Evolutionary conservation across 306 rosid genomes (phyloP).

Genomic region (Cucurbita moschata): DNA sequence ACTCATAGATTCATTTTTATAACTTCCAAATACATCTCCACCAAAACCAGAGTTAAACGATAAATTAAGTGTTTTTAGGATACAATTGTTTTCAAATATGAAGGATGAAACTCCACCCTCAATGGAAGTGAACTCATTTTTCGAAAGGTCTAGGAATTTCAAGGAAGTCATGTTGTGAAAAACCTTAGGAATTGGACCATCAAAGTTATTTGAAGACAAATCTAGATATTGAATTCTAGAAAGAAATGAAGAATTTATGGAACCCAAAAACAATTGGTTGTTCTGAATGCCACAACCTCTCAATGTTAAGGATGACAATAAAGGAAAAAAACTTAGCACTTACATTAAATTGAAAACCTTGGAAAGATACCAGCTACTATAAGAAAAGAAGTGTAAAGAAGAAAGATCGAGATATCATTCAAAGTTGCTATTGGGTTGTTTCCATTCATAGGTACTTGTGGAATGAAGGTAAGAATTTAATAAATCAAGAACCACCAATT

Average conservation of each 20-base stretch:
- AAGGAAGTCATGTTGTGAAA: neutral
- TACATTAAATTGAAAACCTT: conserved; percentile 2
- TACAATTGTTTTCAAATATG: neutral
- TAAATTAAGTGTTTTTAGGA: no score
- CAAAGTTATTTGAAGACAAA: no score
- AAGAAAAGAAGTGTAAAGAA: conserved; percentile 2
- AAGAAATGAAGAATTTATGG: neutral
- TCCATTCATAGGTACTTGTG: no score
- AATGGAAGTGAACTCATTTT: neutral
- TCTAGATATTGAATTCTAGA: neutral
- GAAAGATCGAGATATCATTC: conserved; percentile 16
- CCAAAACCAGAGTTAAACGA: no score
- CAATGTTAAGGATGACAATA: neutral
- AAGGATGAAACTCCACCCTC: neutral
- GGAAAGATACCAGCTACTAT: conserved; percentile 7
- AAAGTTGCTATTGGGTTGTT: neutral
- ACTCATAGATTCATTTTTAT: no score
- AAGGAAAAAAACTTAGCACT: conserved; percentile 9
- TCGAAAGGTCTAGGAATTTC: neutral
- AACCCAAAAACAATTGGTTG: neutral
- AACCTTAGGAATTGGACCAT: neutral
- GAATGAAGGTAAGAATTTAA: no score
- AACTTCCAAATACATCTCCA: no score
- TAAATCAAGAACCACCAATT: no score
- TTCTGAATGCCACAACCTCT: neutral